Conservation (phyloP, 2,329 filamentous ascomycete species). For the Paraphaeosphaeria sporulosa region DNA sequence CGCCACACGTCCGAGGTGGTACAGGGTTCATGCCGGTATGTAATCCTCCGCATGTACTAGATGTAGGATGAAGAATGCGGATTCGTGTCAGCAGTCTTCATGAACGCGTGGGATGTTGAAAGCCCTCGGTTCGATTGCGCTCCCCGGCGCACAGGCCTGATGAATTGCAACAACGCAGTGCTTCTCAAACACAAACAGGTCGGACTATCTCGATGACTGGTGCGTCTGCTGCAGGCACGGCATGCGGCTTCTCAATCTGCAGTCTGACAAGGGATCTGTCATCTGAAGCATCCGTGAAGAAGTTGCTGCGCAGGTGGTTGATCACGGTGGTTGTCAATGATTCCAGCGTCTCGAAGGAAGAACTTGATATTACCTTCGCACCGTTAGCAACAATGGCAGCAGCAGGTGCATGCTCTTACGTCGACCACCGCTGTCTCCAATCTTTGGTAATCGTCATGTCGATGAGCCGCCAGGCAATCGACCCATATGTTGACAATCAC, state of each 20-base stretch:
- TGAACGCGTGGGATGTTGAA: not conserved
- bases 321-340: constrained; percentile 48
- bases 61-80: not conserved
- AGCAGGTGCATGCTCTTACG: constrained; percentile 52
- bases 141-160: too few species aligned
- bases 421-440: constrained; percentile 69
- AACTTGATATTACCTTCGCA: constrained; percentile 50
- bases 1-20: not conserved
- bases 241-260: constrained; percentile 74
- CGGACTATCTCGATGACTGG: constrained; percentile 69
- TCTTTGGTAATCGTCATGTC: constrained; percentile 60
- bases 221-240: constrained; percentile 75
- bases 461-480: constrained; percentile 56
- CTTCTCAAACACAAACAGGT: constrained; percentile 21
- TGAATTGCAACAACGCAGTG: too few species aligned
- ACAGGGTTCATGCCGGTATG: constrained; percentile 2
- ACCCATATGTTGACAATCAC: constrained; percentile 70
- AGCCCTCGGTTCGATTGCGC: too few species aligned
- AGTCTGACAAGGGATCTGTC: constrained; percentile 65
- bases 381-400: constrained; percentile 21
- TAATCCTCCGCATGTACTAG: not conserved
- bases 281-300: constrained; percentile 39
- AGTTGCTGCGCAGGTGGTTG: constrained; percentile 53
- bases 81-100: too few species aligned
- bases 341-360: constrained; percentile 58